phyloP scores from a whole-genome alignment of 2,329 filamentous ascomycete species.

The Paraphoma chrysanthemicola region DNA sequence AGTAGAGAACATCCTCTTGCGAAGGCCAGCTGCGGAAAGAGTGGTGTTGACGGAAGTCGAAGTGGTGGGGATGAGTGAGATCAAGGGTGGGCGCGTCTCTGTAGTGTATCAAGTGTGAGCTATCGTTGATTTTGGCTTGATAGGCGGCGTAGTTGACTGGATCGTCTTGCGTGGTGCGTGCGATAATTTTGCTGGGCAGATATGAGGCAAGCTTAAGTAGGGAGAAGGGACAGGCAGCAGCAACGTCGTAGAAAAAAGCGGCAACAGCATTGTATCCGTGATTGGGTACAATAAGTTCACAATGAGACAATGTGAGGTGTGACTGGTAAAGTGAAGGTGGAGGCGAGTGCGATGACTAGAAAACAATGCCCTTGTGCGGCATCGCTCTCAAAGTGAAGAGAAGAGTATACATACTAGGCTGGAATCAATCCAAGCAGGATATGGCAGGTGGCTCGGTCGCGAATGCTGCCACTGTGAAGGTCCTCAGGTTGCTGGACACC shows the following conservation, averaged over 20 bases:
- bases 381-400: slow-evolving; percentile 14
- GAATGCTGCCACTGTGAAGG: too few species aligned
- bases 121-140: background rate
- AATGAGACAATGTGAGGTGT: slow-evolving; percentile 23
- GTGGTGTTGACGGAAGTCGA: slow-evolving; percentile 4
- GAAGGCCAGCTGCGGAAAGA: slow-evolving; percentile 10
- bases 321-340: slow-evolving; percentile 26
- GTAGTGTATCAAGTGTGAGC: slow-evolving; percentile 6
- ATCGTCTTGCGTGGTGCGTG: slow-evolving; percentile 13
- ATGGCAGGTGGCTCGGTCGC: too few species aligned
- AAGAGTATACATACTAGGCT: background rate
- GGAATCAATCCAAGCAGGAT: background rate
- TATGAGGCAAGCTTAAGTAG: slow-evolving; percentile 16
- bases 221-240: background rate
- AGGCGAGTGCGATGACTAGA: slow-evolving; percentile 9
- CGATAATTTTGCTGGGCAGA: slow-evolving; percentile 16
- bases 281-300: slow-evolving; percentile 19
- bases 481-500: too few species aligned
- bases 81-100: slow-evolving; percentile 4
- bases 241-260: slow-evolving; percentile 11
- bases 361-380: slow-evolving; percentile 1
- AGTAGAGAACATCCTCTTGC: slow-evolving; percentile 14
- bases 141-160: slow-evolving; percentile 1
- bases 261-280: slow-evolving; percentile 17
- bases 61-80: slow-evolving; percentile 9